These are phyloP conservation scores for Ustilago vetiveriae DNA, from an alignment of 1,284 basidiomycete species.

Conservation along the genomic window DNA sequence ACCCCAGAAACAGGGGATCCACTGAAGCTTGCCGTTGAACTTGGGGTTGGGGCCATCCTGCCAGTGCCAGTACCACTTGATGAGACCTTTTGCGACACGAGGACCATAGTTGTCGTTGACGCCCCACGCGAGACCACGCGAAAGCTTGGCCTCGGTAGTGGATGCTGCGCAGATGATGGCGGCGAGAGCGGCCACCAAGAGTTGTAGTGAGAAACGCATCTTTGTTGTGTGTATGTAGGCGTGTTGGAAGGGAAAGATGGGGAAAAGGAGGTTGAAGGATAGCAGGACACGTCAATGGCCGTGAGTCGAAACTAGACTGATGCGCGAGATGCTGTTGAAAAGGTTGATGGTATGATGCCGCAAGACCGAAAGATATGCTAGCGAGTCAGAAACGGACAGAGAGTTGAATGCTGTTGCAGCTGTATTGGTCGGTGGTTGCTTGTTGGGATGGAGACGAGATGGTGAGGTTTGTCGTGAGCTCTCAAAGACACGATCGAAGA, in stretches of 20 bases:
- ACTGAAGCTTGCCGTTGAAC: constrained; percentile 47
- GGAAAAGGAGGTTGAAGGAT: constrained; percentile 2
- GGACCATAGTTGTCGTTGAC: constrained; percentile 54
- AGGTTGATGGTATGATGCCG: constrained; percentile 11
- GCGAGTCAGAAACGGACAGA: constrained; percentile 2
- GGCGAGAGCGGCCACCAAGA: constrained; percentile 37
- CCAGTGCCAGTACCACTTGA: constrained; percentile 65
- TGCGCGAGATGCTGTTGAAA: constrained; percentile 27
- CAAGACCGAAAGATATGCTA: constrained; percentile 13
- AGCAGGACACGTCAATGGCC: too few relatives aligned
- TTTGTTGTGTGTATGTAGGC: constrained; percentile 11
- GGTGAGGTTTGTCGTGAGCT: constrained; percentile 27
- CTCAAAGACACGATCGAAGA: constrained; percentile 37
- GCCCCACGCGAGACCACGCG: constrained; percentile 58
- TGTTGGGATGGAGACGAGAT: constrained; percentile 1
- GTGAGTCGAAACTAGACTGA: constrained; percentile 18
- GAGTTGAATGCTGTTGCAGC: constrained; percentile 33
- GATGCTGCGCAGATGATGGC: constrained; percentile 35
- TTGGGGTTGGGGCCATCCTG: constrained; percentile 49
- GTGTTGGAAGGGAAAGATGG: constrained; percentile 2
- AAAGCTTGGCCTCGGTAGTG: constrained; percentile 30
- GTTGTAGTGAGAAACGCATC: constrained; percentile 43
- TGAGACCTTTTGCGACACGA: constrained; percentile 47
- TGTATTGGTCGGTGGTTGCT: constrained; percentile 7
- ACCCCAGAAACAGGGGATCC: constrained; percentile 63